A percentile compares a stretch with the other conserved stretches of the same genome.
phyloP scores from a whole-genome alignment of 1,139 yeast genomes.

The Petasospora fabianii region DNA sequence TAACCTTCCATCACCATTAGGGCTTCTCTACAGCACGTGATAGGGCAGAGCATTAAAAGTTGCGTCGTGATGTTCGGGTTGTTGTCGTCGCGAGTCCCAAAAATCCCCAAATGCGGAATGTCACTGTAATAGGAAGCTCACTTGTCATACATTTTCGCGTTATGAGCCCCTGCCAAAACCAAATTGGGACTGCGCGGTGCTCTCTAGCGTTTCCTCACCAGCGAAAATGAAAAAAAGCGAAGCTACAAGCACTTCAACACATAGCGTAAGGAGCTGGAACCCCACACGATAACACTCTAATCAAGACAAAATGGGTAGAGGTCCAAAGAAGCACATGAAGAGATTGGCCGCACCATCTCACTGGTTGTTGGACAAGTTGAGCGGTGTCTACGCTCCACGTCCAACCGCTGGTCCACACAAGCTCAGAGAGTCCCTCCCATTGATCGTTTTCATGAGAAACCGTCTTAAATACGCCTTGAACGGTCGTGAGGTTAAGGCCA shows the following conservation, averaged over 20 bases:
- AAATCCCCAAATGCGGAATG: constrained; percentile 1
- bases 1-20: constrained; percentile 1
- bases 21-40: constrained; percentile 6
- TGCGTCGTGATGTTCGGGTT: constrained; percentile 7
- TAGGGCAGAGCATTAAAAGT: constrained; percentile 1
- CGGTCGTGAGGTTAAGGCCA: constrained; percentile 99
- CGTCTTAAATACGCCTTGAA: constrained; percentile 98
- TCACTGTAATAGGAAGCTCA: background rate
- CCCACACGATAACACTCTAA: constrained; percentile 5
- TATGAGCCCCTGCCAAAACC: constrained; percentile 6
- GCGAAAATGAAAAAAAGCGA: constrained; percentile 16
- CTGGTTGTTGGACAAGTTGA: constrained; percentile 99
- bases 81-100: background rate
- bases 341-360: constrained; percentile 99
- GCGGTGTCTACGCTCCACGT: constrained; percentile 99
- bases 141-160: background rate
- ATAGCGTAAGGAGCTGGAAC: background rate
- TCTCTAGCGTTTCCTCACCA: background rate
- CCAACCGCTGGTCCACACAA: constrained; percentile 99
- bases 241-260: constrained; percentile 11
- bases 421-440: constrained; percentile 98
- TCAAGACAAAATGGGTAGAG: constrained; percentile 54
- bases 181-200: constrained; percentile 12
- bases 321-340: constrained; percentile 80
- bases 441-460: constrained; percentile 97